A percentile compares a stretch with the other conserved stretches of the same genome.
Evolutionary conservation across 1,284 basidiomycete species (phyloP).

Genomic region (Mycosarcoma mackinlayi): DNA sequence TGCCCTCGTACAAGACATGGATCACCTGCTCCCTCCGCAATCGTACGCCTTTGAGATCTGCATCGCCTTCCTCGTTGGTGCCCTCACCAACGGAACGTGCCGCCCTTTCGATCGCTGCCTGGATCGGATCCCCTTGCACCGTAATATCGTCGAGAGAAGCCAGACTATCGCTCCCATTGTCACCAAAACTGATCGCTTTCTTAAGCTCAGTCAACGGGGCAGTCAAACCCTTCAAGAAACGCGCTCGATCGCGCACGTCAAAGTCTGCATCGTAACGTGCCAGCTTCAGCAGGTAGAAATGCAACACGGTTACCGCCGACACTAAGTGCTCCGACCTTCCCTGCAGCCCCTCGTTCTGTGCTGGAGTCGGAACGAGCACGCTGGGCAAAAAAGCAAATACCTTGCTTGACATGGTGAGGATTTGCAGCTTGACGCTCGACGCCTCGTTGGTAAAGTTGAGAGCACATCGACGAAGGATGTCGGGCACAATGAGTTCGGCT

Average conservation of each 20-base stretch:
- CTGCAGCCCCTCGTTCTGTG: constrained; percentile 10
- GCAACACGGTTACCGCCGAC: constrained; percentile 33
- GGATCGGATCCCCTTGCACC: constrained; percentile 17
- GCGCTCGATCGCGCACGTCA: constrained; percentile 62
- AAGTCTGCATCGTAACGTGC: constrained; percentile 54
- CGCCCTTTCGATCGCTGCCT: constrained; percentile 17
- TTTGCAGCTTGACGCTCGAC: constrained; percentile 49
- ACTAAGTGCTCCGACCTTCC: constrained; percentile 23
- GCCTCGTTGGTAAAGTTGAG: constrained; percentile 61
- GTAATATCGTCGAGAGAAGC: not conserved
- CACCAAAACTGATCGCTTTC: not conserved
- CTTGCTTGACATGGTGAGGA: constrained; percentile 61
- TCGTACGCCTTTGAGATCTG: constrained; percentile 49
- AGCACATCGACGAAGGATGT: constrained; percentile 61
- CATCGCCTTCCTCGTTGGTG: constrained; percentile 30
- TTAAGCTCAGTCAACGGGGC: constrained; percentile 18
- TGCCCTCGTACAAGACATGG: constrained; percentile 54
- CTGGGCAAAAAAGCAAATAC: constrained; percentile 45
- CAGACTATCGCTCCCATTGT: not conserved
- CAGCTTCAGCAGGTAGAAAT: constrained; percentile 56
- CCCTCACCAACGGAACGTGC: constrained; percentile 27
- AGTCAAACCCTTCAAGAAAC: constrained; percentile 60
- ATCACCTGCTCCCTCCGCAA: constrained; percentile 54
- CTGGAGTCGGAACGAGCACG: constrained; percentile 1
- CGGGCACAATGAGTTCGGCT: constrained; percentile 56